Evolutionary conservation across 1,139 yeast genomes (phyloP), one percentile per base, ranked within the genome.

Genomic region (Kazachstania sp.): DNA sequence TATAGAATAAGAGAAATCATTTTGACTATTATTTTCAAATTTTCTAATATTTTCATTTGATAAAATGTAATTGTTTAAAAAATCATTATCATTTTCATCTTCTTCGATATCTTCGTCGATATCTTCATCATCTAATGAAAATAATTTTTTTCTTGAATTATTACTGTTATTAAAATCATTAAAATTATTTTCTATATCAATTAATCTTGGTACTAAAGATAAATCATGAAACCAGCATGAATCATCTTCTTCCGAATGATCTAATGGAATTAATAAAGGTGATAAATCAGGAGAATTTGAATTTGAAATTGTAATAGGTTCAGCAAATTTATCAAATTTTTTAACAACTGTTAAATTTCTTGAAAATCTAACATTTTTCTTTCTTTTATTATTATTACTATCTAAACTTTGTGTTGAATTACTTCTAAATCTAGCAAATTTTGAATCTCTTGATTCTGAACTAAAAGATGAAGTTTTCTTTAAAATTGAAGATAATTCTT

Each of bases 301-400:
- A 45, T 51, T 55, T 7, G 65, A 62, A 29, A 62, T 60, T 29
- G 63, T 56, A 19, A 60, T 59, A 15, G 66, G 66, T 48, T 61
- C 65, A 15, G 54, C 52, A 28, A 46, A 49, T 13, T 59, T 52
- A 46, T 61, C 64, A 46, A 62, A 62, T 37, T 58, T 54, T 45
- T 60, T 62, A 26, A 62, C 57, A 2, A 58, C 56, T 3, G 62
- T 58, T 35, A 60, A 50, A 41, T 56, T 57, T 13, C 57, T 53
- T 20, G 63, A 62, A 48, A 62, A 62, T 30, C 65, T 51, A 44
- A 62, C 66, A 37, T 53, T 58, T 43, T 59, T 59, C 31, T 29
- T 28, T 9, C 9, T n/a, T 16, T n/a, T n/a, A n/a, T n/a, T n/a
- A n/a, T 20, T n/a, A 23, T 32, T 18, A 36, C n/a, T 20, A 26